Evolutionary conservation across 805 yeast genomes (phyloP).

Genomic region (Candida qinlingensis): DNA sequence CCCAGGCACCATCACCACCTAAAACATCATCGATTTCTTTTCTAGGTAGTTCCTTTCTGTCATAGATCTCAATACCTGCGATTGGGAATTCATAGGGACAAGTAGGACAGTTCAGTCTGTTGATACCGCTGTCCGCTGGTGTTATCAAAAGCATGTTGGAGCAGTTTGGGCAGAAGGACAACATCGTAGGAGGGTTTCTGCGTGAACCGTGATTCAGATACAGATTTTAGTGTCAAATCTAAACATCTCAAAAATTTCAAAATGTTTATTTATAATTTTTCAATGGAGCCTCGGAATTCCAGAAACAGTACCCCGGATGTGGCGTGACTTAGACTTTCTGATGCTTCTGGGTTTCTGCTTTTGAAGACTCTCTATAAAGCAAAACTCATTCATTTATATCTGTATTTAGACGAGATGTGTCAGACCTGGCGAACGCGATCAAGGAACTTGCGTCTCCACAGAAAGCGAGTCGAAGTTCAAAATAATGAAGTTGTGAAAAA

Average conservation of each 20-base stretch:
- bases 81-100: constrained; percentile 96
- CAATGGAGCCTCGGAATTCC: too few species aligned
- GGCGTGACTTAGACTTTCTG: too few species aligned
- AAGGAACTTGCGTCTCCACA: background rate
- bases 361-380: too few species aligned
- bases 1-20: constrained; percentile 98
- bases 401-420: background rate
- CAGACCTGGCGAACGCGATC: background rate
- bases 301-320: too few species aligned
- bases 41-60: constrained; percentile 59
- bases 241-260: too few species aligned
- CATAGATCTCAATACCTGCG: constrained; percentile 75
- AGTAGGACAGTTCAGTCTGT: constrained; percentile 81
- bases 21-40: constrained; percentile 94
- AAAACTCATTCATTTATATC: too few species aligned
- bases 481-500: too few species aligned
- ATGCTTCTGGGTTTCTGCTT: too few species aligned
- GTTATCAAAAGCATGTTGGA: constrained; percentile 81
- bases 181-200: constrained; percentile 44
- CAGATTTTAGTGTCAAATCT: too few species aligned
- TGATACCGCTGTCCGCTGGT: constrained; percentile 51
- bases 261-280: too few species aligned
- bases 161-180: constrained; percentile 93
- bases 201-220: too few species aligned
- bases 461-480: background rate